Base-by-base conservation (phyloP, 2,329 filamentous ascomycete species). In the Aspergillus tubingensis region DNA sequence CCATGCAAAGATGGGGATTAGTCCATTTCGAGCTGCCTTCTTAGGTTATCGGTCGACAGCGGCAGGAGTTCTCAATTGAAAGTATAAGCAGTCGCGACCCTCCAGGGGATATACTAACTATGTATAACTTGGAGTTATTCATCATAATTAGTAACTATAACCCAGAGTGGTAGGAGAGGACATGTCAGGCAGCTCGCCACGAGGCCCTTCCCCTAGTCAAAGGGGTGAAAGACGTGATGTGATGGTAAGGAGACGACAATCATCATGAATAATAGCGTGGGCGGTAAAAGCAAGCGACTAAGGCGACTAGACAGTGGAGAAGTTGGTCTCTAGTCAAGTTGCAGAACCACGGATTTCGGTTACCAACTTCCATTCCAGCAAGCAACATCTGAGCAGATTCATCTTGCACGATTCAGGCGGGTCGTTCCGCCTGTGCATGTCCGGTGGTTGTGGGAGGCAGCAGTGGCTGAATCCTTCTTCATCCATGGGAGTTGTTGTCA, bases 251-350 rank as follows among this genome's bases (percentile, higher is more conserved):
- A 53, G 41, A 60, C 30, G 27, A 36, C 52, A 32, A 62, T 65
- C 54, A 62, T 65, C 54, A 50, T 50, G 47, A 15, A 50, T 25
- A 15, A 50, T 25, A 49, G 23, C 47, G 65, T 44, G 62, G 51
- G 63, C 62, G 61, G 63, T 54, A 64, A 36, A 65, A 65, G 65
- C 65, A 65, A 13, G 36, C 59, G 60, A 64, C 65, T 71, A 72
- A 60, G 67, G 65, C 50, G 63, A 71, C 66, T 72, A 72, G 68
- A 60, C 23, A 38, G 69, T 72, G 70, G 70, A 53, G 59, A 10
- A 27, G 41, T 21, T 36, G 7, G 36, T 11, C 21, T 54, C 57
- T 61, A 61, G 58, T 49, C 49, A 36, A 17, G 36, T 8, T 38
- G 51, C 41, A 23, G 59, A 60, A 65, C 68, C 61, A 67, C 65